Percentiles rank a stretch among this genome's conserved stretches.
phyloP scores from a whole-genome alignment of 2,329 filamentous ascomycete genomes.

The Zalaria sp. region DNA sequence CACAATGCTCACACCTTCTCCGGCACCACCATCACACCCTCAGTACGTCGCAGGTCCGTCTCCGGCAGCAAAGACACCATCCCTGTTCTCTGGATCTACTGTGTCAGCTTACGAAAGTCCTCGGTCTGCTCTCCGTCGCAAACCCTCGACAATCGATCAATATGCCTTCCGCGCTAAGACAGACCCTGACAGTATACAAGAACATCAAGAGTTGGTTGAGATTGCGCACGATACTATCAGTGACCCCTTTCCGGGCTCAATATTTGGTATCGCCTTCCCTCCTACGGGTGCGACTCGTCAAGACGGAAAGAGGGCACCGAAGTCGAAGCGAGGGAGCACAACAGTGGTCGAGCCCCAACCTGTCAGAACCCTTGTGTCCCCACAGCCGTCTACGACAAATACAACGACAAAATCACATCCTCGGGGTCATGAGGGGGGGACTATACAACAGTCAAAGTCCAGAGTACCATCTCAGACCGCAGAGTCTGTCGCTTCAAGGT shows the following conservation, averaged over 20 bases:
- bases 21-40: neutral
- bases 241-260: conserved; percentile 3
- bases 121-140: conserved; percentile 27
- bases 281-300: conserved; percentile 2
- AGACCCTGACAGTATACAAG: conserved; percentile 6
- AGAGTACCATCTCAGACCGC: too few species aligned
- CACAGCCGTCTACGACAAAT: neutral
- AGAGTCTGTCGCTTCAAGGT: too few species aligned
- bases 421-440: neutral
- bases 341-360: too few species aligned
- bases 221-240: conserved; percentile 1
- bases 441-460: conserved; percentile 1
- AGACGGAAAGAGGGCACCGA: neutral
- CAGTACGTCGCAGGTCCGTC: conserved; percentile 3
- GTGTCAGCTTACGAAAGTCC: conserved; percentile 32
- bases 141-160: conserved; percentile 28
- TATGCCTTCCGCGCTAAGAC: conserved; percentile 11
- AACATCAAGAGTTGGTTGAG: conserved; percentile 7
- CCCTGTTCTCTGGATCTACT: conserved; percentile 34
- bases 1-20: neutral
- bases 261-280: conserved; percentile 5
- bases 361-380: neutral
- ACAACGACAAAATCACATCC: neutral
- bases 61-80: conserved; percentile 26
- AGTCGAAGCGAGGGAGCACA: neutral